Evolutionary conservation across 495 filamentous ascomycete genomes (phyloP), one percentile per base, ranked within the genome.

Genomic region (Penicillium longicatenatum): DNA sequence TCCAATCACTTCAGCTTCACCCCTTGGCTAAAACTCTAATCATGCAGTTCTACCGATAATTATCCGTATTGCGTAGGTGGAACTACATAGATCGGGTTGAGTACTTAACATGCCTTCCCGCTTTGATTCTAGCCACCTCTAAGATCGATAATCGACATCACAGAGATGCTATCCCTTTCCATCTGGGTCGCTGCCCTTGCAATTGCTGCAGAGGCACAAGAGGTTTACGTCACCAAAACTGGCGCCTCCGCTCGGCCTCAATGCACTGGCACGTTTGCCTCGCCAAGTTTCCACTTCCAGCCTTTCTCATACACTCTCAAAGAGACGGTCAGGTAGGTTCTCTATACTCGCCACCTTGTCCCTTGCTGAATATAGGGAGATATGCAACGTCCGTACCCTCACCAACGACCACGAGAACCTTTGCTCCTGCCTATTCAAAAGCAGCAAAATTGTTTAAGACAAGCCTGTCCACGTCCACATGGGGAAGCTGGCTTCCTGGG

Each of bases 401-500:
- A 6, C 68, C 66, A 9, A 69, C 66, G 0, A 63, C 61, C 6
- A 69, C 68, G 0, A 46, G 33, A 26, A 65, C 54, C 42, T 70
- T 63, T 37, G 68, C 48, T 22, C 61, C 66, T 12, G 49, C 35
- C 10, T 64, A 64, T 47, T 54, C 55, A 16, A 61, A 70, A 31
- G 63, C 54, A 12, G 49, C 48, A 11, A 64, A 62, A 22, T 57
- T 60, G 37, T 37, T 70, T 4, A 57, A 43, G 4, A 62, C 63
- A 0, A 61, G 43, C 9, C 41, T 60, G n/a, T 63, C 60, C 19
- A 67, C 58, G 21, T 58, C 70, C 4, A 71, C 66, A 8, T 73
- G 70, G 70, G 70, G 70, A 1, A 70, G 52, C 24, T 73, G 70
- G 70, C 16, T 71, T 24, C 70, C 70, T 16, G 61, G 53, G 4